Evolutionary conservation across 2,329 filamentous ascomycete genomes (phyloP), one percentile per base, ranked within the genome.

Genomic region (Exophiala mesophila): DNA sequence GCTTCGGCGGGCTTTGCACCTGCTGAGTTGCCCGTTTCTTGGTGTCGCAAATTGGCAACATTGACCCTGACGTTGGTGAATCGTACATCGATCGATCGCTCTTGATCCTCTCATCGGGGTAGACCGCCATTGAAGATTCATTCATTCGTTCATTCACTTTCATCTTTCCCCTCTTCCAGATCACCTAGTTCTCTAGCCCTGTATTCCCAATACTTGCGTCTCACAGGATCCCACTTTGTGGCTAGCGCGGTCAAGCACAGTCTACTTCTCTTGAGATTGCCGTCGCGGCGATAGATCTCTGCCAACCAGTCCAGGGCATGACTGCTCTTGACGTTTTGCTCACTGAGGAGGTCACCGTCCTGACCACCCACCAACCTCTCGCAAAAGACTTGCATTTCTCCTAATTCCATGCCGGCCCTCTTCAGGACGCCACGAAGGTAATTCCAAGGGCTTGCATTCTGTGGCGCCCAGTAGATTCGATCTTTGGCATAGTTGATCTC

Each of bases 361-460:
- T 29, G 29, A 17, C 51, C 39, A 19, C 45, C 40, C 7, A 56
- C 75, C 57, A 79, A 82, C 50, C 70, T 64, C 46, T 65, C 61
- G 13, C 70, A 76, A 55, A 82, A 77, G 2, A 59, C 64, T 57
- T 73, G 73, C 59, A 79, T 63, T 13, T 70, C 68, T 2, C 56
- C 63, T 36, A 76, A 53, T 3, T 65, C 63, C 26, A 72, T 64
- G 5, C 69, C 80, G 1, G 78, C 80, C 57, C 87, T 85, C 45
- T 74, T 73, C 46, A 94, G 63, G 34, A 88, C 80, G 3, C 86
- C 92, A 21, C 81, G 73, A 10, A 96, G 70, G 64, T 96, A 98
- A 63, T 88, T 92, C 92, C 92, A 98, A 1, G 88, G 78, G 54
- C 85, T 90, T 63, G 88, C 85, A 64, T 97, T 98, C 73, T 97